These are phyloP conservation scores for Oryza glumipatula DNA, from an alignment of 176 grass and related monocot genomes.

Conservation along the genomic window DNA sequence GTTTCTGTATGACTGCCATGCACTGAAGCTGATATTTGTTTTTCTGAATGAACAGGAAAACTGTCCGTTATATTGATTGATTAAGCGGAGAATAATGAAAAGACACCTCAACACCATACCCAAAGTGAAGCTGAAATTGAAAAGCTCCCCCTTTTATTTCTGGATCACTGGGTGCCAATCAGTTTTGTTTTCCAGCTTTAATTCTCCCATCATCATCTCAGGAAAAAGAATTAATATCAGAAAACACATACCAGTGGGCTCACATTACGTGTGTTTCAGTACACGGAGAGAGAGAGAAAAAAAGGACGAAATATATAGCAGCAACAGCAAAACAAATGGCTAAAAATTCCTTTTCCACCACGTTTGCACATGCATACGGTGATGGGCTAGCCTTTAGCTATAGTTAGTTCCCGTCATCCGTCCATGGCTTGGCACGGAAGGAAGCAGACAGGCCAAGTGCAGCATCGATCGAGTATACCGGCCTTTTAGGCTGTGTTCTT, in stretches of 20 bases:
- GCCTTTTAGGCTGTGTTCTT: too few species aligned
- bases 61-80: too few species aligned
- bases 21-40: background rate
- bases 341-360: conserved; percentile 38
- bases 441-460: conserved; percentile 21
- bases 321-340: background rate
- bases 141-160: background rate
- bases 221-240: background rate
- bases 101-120: background rate
- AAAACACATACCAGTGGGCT: conserved; percentile 8
- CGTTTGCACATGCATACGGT: conserved; percentile 38
- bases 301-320: background rate
- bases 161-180: conserved; percentile 16
- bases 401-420: background rate
- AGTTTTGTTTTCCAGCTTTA: conserved; percentile 13
- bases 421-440: conserved; percentile 47
- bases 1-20: background rate
- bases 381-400: background rate
- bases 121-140: background rate
- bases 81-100: too few species aligned
- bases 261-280: background rate
- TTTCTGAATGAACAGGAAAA: too few species aligned
- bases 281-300: background rate
- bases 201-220: background rate
- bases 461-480: background rate